Evolutionary conservation across 495 filamentous ascomycete species (phyloP), one percentile per base, ranked within the genome.

Genomic region (Hypomontagnella monticulosa): DNA sequence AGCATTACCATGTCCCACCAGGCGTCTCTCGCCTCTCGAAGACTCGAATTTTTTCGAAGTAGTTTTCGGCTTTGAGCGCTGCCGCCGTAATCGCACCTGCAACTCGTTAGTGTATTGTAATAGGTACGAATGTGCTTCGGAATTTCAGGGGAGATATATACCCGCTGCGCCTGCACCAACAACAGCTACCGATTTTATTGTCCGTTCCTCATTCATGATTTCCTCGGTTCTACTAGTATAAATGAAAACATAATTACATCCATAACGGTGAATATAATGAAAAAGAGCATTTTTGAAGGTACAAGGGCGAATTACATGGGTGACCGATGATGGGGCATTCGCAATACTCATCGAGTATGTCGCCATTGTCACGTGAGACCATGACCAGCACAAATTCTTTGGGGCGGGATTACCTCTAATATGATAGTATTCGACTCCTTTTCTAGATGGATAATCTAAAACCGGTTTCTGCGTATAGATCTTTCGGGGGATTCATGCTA

Each of bases 111-210:
- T 48, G 2, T 38, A 11, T 36, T 36, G 11, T 38, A 12, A 3
- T 38, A 2, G 11, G 11, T 14, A 38, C n/a, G 36, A 9, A 12
- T 14, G 9, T 2, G 7, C 20, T 4, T 20, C 27, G 5, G 6
- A 14, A 0, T 30, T 12, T 19, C 37, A 47, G 37, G 36, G 10
- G 14, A 2, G 42, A 36, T 77, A 38, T 78, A 27, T 76, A 82
- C 80, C 82, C 52, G 79, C 69, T 16, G 82, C 81, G 6, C 82
- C 82, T 1, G 82, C 82, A 3, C 82, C 82, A 41, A 84, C 81
- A 36, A 84, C 76, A 4, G 82, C 81, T 1, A 84, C 80, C 1
- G 79, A 82, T 55, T 75, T 81, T 61, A 82, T 77, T 43, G 59
- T 61, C 23, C 43, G 61, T 30, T 65, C 48, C 11, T 71, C 52